Conservation (phyloP, 73 alveolate genomes). For the Durusdinium trenchii region DNA sequence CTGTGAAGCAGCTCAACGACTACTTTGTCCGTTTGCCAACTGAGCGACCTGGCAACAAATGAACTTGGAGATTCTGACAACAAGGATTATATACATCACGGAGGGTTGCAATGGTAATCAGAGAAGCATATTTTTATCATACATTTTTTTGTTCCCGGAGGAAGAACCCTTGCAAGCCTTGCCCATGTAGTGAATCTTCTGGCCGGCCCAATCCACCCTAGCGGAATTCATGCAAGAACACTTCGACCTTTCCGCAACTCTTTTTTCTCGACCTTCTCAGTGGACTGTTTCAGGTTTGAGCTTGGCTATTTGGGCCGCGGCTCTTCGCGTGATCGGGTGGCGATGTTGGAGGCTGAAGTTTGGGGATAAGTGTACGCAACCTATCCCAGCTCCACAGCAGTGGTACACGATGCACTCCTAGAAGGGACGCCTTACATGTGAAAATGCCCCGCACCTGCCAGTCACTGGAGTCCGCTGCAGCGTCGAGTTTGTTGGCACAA, state of each 20-base stretch:
- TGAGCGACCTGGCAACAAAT: neutral
- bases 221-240: too few species aligned
- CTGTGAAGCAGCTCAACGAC: slow-evolving; percentile 49
- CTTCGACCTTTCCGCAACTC: too few species aligned
- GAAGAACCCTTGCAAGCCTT: too few species aligned
- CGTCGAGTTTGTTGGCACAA: slow-evolving; percentile 70
- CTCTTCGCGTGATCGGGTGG: slow-evolving; percentile 47
- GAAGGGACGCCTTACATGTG: too few species aligned
- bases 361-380: neutral
- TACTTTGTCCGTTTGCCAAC: slow-evolving; percentile 36
- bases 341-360: slow-evolving; percentile 60
- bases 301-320: slow-evolving; percentile 89
- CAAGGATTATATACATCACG: too few species aligned
- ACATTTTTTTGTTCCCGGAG: too few species aligned
- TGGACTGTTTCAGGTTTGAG: slow-evolving; percentile 39
- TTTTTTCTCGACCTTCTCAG: too few species aligned
- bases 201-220: too few species aligned
- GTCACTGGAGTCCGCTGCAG: slow-evolving; percentile 54
- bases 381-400: neutral
- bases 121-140: too few species aligned
- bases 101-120: too few species aligned
- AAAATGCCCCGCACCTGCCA: neutral
- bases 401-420: neutral
- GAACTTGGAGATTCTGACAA: too few species aligned
- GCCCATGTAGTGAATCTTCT: too few species aligned